Evolutionary conservation across 208 protist species (phyloP), one percentile per base, ranked within the genome.

Genomic region (Leishmania braziliensis): DNA sequence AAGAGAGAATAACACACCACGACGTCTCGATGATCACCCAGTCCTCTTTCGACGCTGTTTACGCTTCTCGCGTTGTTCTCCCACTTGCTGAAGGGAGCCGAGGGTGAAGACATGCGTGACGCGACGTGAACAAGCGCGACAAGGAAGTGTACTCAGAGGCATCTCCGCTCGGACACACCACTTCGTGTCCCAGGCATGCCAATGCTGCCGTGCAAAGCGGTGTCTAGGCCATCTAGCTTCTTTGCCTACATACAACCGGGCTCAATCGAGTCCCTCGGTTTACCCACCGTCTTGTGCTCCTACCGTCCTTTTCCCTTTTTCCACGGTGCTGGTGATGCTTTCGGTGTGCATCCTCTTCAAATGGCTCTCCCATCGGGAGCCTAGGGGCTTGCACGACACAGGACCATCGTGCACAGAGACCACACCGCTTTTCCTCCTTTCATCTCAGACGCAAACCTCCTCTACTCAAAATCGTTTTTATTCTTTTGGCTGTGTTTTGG

Each of bases 381-480:
- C 20, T 71, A n/a, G 1, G 5, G 1, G 20, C 6, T 53, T 26
- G 6, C 46, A 36, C 69, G 9, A 16, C 33, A 50, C 20, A 16
- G 43, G 53, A 29, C n/a, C 29, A 36, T 53, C 9, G 23, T 51
- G 46, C 46, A 73, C 23, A 18, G 36, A 16, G 46, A 3, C 20
- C 39, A 5, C 20, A 54, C 46, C 46, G 26, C 26, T 23, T 76
- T 54, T 84, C 60, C 62, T 80, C 54, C 76, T 70, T 46, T 6
- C 51, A 43, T 46, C 16, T 60, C 50, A 43, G 26, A 9, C 4
- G 3, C 26, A 29, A 20, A 10, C 5, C 58, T 63, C 58, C n/a
- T 63, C 36, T 23, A 23, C n/a, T 70, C 0, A 26, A 26, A 8
- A 48, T 18, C 6, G 20, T 48, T 48, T 46, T 10, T 70, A 46